These are phyloP conservation scores for Pichia rugopelliculosa DNA, from an alignment of 805 yeast species.

Conservation along the genomic window DNA sequence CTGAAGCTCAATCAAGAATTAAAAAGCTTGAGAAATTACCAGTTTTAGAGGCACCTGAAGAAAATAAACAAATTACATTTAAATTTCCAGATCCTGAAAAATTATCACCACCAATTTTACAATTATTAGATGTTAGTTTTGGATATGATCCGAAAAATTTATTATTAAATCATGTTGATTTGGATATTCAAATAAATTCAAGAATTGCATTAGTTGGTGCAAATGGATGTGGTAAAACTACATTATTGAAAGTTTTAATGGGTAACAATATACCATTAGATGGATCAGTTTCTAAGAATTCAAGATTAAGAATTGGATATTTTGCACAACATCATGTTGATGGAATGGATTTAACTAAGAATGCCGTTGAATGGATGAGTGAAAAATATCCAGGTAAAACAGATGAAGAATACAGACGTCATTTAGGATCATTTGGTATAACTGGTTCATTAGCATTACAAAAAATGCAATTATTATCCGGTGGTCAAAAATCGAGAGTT, in stretches of 20 bases:
- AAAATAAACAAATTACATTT: constrained; percentile 77
- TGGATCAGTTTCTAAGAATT: constrained; percentile 77
- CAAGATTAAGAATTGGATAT: constrained; percentile 87
- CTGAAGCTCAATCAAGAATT: constrained; percentile 97
- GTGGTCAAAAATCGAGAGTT: constrained; percentile 98
- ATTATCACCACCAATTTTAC: constrained; percentile 88
- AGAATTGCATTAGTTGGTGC: constrained; percentile 98
- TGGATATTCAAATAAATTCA: constrained; percentile 89
- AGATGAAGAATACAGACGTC: constrained; percentile 95
- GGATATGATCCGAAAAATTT: constrained; percentile 67
- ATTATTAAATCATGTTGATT: constrained; percentile 67
- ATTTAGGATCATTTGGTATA: constrained; percentile 93
- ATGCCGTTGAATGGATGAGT: constrained; percentile 95
- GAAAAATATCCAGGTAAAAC: constrained; percentile 83
- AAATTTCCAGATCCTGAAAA: constrained; percentile 93
- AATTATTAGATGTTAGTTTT: constrained; percentile 77
- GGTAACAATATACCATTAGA: constrained; percentile 64
- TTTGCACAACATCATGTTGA: constrained; percentile 99
- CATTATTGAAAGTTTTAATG: constrained; percentile 79
- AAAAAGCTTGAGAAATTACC: constrained; percentile 95
- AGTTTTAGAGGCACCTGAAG: constrained; percentile 86
- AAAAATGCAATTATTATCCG: constrained; percentile 81
- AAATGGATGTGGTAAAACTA: constrained; percentile 98
- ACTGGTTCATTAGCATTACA: constrained; percentile 91
- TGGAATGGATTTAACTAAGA: constrained; percentile 79